Conservation (phyloP, 1,284 basidiomycete genomes). For the Melampsora americana region DNA sequence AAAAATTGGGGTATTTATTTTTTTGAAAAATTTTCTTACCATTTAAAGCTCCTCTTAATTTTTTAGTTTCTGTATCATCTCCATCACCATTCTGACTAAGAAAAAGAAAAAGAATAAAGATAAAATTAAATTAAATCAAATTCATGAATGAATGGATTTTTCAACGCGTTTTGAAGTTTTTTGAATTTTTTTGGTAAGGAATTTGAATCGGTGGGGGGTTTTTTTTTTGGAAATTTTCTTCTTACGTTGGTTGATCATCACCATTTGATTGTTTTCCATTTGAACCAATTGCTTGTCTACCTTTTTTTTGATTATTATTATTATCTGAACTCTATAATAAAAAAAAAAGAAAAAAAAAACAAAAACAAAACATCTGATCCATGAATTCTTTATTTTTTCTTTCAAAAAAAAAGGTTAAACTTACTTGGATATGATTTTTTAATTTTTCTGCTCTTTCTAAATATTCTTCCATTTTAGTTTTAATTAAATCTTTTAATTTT, state of each 20-base stretch:
- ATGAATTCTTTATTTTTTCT: background rate
- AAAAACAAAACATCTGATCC: background rate
- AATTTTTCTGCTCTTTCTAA: conserved; percentile 86
- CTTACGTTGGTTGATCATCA: conserved; percentile 59
- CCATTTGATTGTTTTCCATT: conserved; percentile 64
- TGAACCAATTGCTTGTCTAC: conserved; percentile 72
- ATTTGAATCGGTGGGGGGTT: too few species aligned
- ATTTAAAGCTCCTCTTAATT: conserved; percentile 80
- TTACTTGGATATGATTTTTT: conserved; percentile 61
- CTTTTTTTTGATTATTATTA: conserved; percentile 71
- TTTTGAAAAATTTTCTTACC: conserved; percentile 52
- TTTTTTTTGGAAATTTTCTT: conserved; percentile 52
- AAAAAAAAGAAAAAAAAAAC: background rate
- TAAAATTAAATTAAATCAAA: conserved; percentile 40
- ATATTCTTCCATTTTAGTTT: conserved; percentile 86
- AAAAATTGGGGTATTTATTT: background rate
- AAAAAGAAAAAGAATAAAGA: background rate
- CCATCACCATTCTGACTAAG: conserved; percentile 66
- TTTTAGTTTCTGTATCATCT: conserved; percentile 88
- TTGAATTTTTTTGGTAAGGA: too few species aligned
- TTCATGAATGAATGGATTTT: background rate
- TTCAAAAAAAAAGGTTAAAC: background rate
- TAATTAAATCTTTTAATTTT: conserved; percentile 81
- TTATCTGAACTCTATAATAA: conserved; percentile 48
- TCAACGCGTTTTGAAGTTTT: too few species aligned